Base-by-base conservation (phyloP, 805 yeast species). In the Candida caryicola region DNA sequence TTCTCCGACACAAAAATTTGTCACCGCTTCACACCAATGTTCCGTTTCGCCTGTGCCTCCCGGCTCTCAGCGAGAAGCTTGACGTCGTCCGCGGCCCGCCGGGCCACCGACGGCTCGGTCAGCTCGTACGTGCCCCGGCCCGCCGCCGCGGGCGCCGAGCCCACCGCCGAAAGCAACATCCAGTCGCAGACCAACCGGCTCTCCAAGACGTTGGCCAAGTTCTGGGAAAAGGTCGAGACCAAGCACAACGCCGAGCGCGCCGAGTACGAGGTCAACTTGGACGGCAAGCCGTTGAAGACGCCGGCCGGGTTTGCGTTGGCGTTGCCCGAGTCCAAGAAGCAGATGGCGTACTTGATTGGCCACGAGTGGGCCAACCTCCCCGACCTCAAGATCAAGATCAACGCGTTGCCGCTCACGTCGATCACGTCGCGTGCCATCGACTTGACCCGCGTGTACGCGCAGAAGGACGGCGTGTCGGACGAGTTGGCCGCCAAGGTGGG, bases 301-400 rank as follows among this genome's bases (percentile, higher is more conserved):
- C 96, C 98, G 0, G 60, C 80, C 36, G 97, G 97, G 2, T 72
- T 80, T 57, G 72, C 76, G 17, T 60, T 93, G 35, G 62, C 77
- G 1, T 62, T 93, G 10, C 95, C 96, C 4, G 53, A 57, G 17
- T 45, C 64, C 5, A 81, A 82, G 52, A 65, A 66, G 42, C 63
- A 77, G 7, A 66, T 93, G 46, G 96, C 96, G 0, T 71, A 80
- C 45, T 60, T 91, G 50, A 68, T 93, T 26, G 80, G 80, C 28
- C 87, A 87, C 53, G 99, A 93, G 63, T 93, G 99, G 99, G 73
- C 78, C 39, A 74, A 76, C 29, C 64, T 93, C 40, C 76, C 91
- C 2, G 73, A 73, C 40, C 70, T 82, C 44, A 63, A 62, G 44
- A 77, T 90, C 51, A 85, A 83, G 59, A 82, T 89, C 13, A 86